These are phyloP conservation scores for Cupressus sempervirens DNA, from an alignment of 75 land plant species.

Conservation along the genomic window DNA sequence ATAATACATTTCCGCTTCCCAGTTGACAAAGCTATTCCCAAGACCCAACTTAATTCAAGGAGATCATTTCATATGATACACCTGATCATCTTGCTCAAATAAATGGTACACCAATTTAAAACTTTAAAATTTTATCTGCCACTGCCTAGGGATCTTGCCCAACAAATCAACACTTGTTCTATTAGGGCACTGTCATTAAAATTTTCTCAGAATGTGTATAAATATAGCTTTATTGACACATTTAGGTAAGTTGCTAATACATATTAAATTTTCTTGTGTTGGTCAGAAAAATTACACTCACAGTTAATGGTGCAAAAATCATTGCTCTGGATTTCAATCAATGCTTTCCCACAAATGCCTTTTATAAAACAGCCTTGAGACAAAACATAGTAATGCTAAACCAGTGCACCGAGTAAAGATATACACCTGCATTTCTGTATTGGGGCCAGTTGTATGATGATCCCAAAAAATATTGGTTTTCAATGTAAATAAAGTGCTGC, in stretches of 20 bases:
- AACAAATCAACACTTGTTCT: not conserved
- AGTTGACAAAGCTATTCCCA: not conserved
- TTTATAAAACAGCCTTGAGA: not conserved
- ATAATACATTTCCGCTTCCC: not conserved
- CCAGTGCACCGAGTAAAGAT: not conserved
- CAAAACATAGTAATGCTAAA: not conserved
- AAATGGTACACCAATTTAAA: not conserved
- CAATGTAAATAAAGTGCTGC: constrained; percentile 77
- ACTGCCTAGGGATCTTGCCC: not conserved
- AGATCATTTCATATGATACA: not conserved
- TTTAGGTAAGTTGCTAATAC: not conserved
- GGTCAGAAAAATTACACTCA: not conserved
- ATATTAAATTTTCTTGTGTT: not conserved
- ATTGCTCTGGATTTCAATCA: not conserved
- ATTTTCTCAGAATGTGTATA: not conserved
- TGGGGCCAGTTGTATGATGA: constrained; percentile 74
- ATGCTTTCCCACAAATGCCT: not conserved
- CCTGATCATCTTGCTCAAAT: not conserved
- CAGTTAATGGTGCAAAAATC: not conserved
- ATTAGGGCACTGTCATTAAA: not conserved
- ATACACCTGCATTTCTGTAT: constrained; percentile 66
- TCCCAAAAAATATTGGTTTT: constrained; percentile 81
- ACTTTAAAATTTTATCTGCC: not conserved
- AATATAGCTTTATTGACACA: not conserved
- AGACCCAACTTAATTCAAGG: not conserved